Conservation (phyloP, 1,284 basidiomycete species). For the Trametes hirsuta region DNA sequence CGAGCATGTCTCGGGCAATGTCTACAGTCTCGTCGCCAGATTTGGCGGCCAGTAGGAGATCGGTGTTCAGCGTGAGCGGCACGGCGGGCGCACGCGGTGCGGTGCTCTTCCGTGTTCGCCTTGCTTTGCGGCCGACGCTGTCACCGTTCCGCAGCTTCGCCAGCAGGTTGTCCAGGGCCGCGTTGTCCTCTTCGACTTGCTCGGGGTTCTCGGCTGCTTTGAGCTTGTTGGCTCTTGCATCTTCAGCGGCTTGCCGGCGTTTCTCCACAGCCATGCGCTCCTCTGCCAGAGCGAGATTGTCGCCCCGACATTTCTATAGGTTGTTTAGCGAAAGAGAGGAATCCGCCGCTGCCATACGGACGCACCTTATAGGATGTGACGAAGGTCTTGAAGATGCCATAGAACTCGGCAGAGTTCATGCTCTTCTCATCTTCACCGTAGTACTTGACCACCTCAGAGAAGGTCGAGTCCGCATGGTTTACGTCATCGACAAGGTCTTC, state of each 20-base stretch:
- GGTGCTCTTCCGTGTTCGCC: constrained; percentile 49
- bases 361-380: constrained; percentile 87
- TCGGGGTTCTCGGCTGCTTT: constrained; percentile 49
- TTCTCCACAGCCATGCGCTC: constrained; percentile 66
- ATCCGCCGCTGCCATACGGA: not conserved
- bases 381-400: constrained; percentile 94
- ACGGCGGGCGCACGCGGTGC: constrained; percentile 39
- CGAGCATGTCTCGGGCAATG: constrained; percentile 74
- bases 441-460: constrained; percentile 83
- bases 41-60: constrained; percentile 30
- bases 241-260: constrained; percentile 66
- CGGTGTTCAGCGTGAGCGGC: constrained; percentile 47
- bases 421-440: constrained; percentile 92
- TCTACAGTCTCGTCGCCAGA: constrained; percentile 54
- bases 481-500: constrained; percentile 87
- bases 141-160: constrained; percentile 76
- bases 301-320: constrained; percentile 79
- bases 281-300: constrained; percentile 74
- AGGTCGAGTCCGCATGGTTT: constrained; percentile 79
- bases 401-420: constrained; percentile 86
- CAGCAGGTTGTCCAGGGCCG: constrained; percentile 73
- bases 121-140: constrained; percentile 59
- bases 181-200: constrained; percentile 52
- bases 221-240: constrained; percentile 58
- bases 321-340: constrained; percentile 2